Base-by-base conservation (phyloP, 352 stramenopile species). In the Phytophthora nicotianae region DNA sequence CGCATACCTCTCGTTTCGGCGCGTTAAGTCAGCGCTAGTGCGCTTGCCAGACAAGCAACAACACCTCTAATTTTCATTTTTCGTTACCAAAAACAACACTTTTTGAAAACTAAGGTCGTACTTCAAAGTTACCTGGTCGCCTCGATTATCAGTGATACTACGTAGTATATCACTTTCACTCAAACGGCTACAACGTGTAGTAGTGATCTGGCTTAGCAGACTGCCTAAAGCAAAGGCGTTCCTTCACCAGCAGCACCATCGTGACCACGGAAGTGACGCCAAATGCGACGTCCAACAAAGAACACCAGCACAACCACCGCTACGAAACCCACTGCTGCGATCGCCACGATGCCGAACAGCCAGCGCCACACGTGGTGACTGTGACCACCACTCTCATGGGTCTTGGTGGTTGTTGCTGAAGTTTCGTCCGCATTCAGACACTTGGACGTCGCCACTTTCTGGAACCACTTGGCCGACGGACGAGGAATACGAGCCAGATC, bases 401-500 rank as follows among this genome's bases (percentile, higher is more conserved):
- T 57, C 16, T 43, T 53, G 6, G 42, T 42, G 43, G 55, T 57
- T 5, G 45, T 58, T 5, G 42, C 55, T 0, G 55, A 42, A 19
- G 47, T 17, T 37, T 62, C 60, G 20, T 62, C 45, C 27, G 29
- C 46, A 47, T 46, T 46, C 45, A 68, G 38, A 33, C 61, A 69
- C 48, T 69, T 69, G 24, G 64, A 64, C 6, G 29, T 68, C 32
- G 58, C 64, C 50, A 72, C 21, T 32, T 63, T 68, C 16, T 48
- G 20, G 23, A 67, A 68, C 72, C 72, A 81, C n/a, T 68, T 68
- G 32, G 75, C 75, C 9, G 75, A 62, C 19, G 59, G 52, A 29
- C 75, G 72, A 48, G 75, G 62, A 21, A 75, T 79, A 13, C 75
- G 68, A 29, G 45, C 33, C 11, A 84, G 50, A 24, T 79, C 67